Percentiles rank a stretch among this genome's conserved stretches.
phyloP scores from a whole-genome alignment of 129 eudicot species.

The Pulicaria dysenterica region DNA sequence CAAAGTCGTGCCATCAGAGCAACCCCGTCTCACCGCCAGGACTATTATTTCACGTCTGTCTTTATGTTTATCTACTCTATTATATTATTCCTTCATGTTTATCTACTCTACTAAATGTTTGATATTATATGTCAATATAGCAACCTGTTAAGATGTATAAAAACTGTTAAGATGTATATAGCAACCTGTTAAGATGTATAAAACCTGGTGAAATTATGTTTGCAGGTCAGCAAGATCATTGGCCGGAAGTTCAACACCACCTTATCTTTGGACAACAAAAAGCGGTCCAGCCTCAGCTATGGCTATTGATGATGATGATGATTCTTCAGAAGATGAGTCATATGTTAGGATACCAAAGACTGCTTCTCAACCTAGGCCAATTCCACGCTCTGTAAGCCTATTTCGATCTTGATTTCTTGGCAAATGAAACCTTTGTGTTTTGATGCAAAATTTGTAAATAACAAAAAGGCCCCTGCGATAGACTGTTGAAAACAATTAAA shows the following conservation, averaged over 20 bases:
- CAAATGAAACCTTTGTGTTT: no score
- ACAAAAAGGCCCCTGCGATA: no score
- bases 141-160: not conserved
- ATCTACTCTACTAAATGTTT: no score
- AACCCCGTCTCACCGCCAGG: slow-evolving; percentile 26
- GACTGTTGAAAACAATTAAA: no score
- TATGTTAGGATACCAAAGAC: slow-evolving; percentile 34
- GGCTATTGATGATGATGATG: slow-evolving; percentile 40
- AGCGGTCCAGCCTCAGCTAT: slow-evolving; percentile 59
- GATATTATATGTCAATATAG: no score
- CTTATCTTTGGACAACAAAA: slow-evolving; percentile 47
- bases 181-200: not conserved
- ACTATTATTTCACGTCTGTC: slow-evolving; percentile 47
- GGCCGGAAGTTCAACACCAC: slow-evolving; percentile 73
- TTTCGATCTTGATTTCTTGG: slow-evolving; percentile 7
- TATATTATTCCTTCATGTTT: not conserved
- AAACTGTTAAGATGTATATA: not conserved
- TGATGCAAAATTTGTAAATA: no score
- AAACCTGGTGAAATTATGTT: not conserved
- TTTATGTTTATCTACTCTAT: not conserved
- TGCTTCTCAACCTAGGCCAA: slow-evolving; percentile 44
- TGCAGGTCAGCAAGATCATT: slow-evolving; percentile 85
- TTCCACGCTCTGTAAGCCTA: slow-evolving; percentile 57
- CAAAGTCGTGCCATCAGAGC: slow-evolving; percentile 32
- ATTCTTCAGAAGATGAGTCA: slow-evolving; percentile 71